These are phyloP conservation scores for Phaeotremella skinneri DNA, from an alignment of 768 basidiomycete species.

Conservation along the genomic window DNA sequence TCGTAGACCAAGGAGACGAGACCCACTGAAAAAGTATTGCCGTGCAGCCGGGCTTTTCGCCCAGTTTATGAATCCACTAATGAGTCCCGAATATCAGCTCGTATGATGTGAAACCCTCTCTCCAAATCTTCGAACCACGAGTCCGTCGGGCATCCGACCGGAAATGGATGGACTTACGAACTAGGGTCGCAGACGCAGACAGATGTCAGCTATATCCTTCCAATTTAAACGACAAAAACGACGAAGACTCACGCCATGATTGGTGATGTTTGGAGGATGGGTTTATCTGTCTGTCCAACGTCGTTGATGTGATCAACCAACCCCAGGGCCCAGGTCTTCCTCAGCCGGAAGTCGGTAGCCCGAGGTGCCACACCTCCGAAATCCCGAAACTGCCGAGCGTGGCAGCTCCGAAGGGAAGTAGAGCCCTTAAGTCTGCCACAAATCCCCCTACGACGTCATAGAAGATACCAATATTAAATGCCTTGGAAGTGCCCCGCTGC, in stretches of 20 bases:
- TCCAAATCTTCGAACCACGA: too few relatives aligned
- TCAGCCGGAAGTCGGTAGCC: background rate
- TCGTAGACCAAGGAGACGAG: conserved; percentile 20
- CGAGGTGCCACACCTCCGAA: background rate
- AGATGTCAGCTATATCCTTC: conserved; percentile 1
- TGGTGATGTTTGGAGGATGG: background rate
- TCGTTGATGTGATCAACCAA: too few relatives aligned
- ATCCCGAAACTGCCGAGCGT: background rate
- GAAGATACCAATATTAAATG: background rate
- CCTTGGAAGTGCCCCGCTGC: background rate
- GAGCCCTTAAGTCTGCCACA: too few relatives aligned
- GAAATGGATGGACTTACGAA: too few relatives aligned
- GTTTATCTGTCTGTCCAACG: too few relatives aligned
- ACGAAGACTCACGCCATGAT: conserved; percentile 1
- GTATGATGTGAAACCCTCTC: too few relatives aligned
- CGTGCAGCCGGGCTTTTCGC: conserved; percentile 83
- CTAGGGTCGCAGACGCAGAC: too few relatives aligned
- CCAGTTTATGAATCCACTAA: conserved; percentile 74
- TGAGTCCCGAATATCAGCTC: too few relatives aligned
- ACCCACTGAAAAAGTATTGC: conserved; percentile 91
- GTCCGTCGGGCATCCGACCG: too few relatives aligned
- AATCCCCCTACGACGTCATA: too few relatives aligned
- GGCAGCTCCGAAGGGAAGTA: too few relatives aligned
- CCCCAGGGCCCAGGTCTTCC: background rate
- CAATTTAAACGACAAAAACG: background rate